Evolutionary conservation across 331 rosid species (phyloP), one percentile per base, ranked within the genome.

Genomic region (Malus hybrid): DNA sequence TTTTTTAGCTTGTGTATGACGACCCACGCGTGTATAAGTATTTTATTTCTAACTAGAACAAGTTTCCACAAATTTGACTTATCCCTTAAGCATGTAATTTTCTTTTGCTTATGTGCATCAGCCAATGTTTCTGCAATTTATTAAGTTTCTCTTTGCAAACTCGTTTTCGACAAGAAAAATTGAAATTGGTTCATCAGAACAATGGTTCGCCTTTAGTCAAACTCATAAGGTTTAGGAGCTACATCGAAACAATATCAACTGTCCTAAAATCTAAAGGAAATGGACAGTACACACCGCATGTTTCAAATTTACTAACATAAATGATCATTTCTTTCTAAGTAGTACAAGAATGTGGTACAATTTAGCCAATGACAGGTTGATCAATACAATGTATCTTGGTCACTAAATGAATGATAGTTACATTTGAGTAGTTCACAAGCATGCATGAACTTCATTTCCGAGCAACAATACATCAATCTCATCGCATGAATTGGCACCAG

Each of bases 1-100:
- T 53, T 52, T 62, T 70, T 78, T 66, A 84, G 80, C 74, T 71
- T 74, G 79, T 83, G 57, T 50, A 79, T 80, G 73, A 15, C 5
- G 34, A 70, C 73, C 71, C 32, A 55, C 39, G 22, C 30, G 22
- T 66, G 61, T 78, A 60, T 22, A 77, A 60, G 75, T 28, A 29
- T 48, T 44, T 65, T 70, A 66, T 9, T 18, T 63, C 14, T 15
- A 55, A 66, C 58, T 1, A 34, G 20, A 30, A 33, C 50, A 52
- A 24, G 52, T 52, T 63, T 19, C 52, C 56, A 72, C 53, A 46
- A 63, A 20, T 66, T 62, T 14, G 75, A 58, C 39, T 72, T 36
- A 22, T 63, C 16, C 10, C n/a, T 42, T 55, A 70, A 50, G 32
- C 64, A 10, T 9, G 18, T 22, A 28, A 62, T 62, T 62, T 26